phyloP scores from a whole-genome alignment of 2,329 filamentous ascomycete genomes.

The Fusarium redolens region DNA sequence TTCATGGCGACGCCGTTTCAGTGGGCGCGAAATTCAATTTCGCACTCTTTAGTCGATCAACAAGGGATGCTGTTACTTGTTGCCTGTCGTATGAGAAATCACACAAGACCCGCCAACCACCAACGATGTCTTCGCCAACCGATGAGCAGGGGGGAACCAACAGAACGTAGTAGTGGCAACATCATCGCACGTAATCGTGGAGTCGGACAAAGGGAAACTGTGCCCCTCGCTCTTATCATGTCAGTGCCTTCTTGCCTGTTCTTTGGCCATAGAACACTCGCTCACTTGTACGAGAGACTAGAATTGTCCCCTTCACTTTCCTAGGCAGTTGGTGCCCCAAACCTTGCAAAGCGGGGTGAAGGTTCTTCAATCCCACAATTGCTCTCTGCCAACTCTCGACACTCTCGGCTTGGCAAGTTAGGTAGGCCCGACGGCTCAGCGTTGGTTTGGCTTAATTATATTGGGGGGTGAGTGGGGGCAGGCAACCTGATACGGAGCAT shows the following conservation, averaged over 20 bases:
- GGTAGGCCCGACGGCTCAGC: not conserved
- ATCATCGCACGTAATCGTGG: not conserved
- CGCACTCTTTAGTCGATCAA: not conserved
- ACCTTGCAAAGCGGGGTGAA: not conserved
- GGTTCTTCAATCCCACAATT: not conserved
- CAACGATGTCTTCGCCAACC: constrained; percentile 1
- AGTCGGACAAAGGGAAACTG: not conserved
- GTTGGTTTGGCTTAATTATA: not conserved
- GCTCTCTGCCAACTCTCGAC: not conserved
- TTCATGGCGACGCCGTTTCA: not conserved
- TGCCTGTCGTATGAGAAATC: not conserved
- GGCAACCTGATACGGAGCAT: not conserved
- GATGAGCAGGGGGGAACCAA: constrained; percentile 2
- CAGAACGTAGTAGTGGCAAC: not conserved
- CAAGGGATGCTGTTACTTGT: not conserved
- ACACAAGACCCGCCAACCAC: not conserved
- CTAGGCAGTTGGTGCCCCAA: not conserved
- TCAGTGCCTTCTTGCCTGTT: not conserved
- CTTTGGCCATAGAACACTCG: too few relatives aligned
- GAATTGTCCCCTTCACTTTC: not conserved
- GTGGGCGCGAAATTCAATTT: not conserved
- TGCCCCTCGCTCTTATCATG: not conserved
- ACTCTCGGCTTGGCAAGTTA: not conserved
- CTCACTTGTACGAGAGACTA: too few relatives aligned
- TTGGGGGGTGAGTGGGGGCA: not conserved